Evolutionary conservation across 2,329 filamentous ascomycete species (phyloP), one percentile per base, ranked within the genome.

Genomic region (Verticillium albo-atrum): DNA sequence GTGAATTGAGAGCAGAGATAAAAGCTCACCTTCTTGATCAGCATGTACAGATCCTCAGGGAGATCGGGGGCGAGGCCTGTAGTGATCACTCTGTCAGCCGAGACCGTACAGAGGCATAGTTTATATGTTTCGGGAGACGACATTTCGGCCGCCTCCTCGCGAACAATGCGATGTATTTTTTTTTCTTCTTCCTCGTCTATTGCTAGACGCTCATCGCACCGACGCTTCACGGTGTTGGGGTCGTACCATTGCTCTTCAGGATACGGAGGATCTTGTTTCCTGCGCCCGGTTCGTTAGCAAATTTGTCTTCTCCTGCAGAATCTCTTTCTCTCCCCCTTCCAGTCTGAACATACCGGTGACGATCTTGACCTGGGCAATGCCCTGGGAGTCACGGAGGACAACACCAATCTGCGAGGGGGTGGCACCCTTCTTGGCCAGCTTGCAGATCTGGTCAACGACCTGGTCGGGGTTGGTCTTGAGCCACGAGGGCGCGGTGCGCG

Each of bases 211-310:
- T 47, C 42, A 47, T 47, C 42, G 42, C 42, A 47, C 42, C 42
- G 42, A 47, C 42, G 54, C 58, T 63, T 65, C 64, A 66, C 53
- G 59, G 65, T 63, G 65, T 68, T 77, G 73, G 77, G 76, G 84
- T 81, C 89, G 82, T 98, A 98, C 95, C 95, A 80, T 85, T 91
- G 72, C 90, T 90, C 89, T 97, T 98, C 72, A 99, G 88, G 83
- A 99, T 98, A 81, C 95, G 90, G 76, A 99, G 92, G 79, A 99
- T 97, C 88, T 97, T 96, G 92, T 99, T 99, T 83, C 95, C 94
- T 93, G 70, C n/a, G 57, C 20, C n/a, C 67, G 68, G 54, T 68
- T 64, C 60, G 73, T 82, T 71, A 83, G 77, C 68, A 67, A 64
- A 64, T 37, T 61, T 57, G 42, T n/a, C 27, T 47, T 57, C 35